Evolutionary conservation across 2,329 filamentous ascomycete species (phyloP), one percentile per base, ranked within the genome.

Genomic region (Massarina eburnea): DNA sequence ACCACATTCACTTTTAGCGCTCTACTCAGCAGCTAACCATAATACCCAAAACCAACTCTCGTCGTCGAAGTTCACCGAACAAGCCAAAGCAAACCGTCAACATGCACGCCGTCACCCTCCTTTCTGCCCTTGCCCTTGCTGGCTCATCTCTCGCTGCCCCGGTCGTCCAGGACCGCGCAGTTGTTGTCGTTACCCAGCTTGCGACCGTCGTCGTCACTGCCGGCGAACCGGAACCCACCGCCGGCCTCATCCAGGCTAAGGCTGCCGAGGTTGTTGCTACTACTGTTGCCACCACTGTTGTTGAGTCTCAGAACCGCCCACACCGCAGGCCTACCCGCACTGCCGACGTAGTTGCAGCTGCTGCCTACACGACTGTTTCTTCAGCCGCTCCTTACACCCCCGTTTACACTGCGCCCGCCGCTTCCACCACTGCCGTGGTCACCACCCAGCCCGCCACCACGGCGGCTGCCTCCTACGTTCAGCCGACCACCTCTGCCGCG

Each of bases 71-170:
- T 39, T 21, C 37, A 34, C 29, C 39, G 15, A 34, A n/a, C 10
- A 30, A 30, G 20, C 22, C 38, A 33, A 39, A 27, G n/a, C 32
- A 50, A 40, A 46, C 44, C 34, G 51, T 52, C 56, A 67, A 54
- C 33, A 68, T 68, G 65, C 59, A 60, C 45, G 46, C 56, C 50
- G 29, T 57, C 41, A 53, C 57, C 44, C 49, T 57, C 41, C 41
- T 58, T 27, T 48, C 52, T 39, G 43, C 65, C 47, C 58, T 64
- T 43, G 64, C 62, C 61, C 57, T 68, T 43, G 60, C 57, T 24
- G 63, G 62, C 56, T 56, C 63, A 41, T 54, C 58, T 39, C 33
- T 67, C 39, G 65, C 63, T 15, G 55, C 52, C 36, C 63, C 55
- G 36, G 39, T 42, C 17, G 35, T 59, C 30, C n/a, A n/a, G n/a